A percentile compares a stretch with the other conserved stretches of the same genome.
phyloP scores from a whole-genome alignment of 1,284 basidiomycete genomes.

The Laetiporus sulphureus region DNA sequence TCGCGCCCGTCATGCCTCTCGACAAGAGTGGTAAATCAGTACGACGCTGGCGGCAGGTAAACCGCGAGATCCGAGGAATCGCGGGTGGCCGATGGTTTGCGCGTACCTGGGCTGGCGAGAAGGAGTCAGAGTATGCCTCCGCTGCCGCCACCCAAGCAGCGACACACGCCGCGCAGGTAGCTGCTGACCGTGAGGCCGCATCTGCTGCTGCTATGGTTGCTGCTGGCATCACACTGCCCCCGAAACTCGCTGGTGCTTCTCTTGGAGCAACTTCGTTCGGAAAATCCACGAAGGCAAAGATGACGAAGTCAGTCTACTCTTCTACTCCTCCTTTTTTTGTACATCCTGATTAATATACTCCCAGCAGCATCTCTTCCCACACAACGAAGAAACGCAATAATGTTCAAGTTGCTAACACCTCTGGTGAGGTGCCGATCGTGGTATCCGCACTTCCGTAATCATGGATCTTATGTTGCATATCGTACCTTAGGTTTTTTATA shows the following conservation, averaged over 20 bases:
- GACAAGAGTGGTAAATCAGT: constrained; percentile 55
- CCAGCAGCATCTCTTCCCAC: too few relatives aligned
- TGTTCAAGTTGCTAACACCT: not conserved
- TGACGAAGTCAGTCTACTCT: too few relatives aligned
- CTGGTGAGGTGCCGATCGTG: too few relatives aligned
- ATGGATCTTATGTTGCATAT: too few relatives aligned
- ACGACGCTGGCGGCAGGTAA: constrained; percentile 63
- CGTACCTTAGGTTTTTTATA: too few relatives aligned
- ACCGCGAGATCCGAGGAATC: constrained; percentile 71
- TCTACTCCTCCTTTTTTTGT: too few relatives aligned
- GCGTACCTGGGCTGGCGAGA: constrained; percentile 71
- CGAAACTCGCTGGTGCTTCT: constrained; percentile 11
- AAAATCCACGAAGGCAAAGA: constrained; percentile 3
- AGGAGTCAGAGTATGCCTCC: constrained; percentile 55
- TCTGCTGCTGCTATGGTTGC: constrained; percentile 9
- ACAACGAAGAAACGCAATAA: constrained; percentile 9
- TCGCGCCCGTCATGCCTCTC: constrained; percentile 56
- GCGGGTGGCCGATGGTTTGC: constrained; percentile 75
- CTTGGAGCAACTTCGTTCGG: not conserved
- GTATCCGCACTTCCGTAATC: not conserved
- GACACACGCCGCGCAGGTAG: constrained; percentile 11
- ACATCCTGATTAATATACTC: too few relatives aligned
- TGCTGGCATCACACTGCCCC: constrained; percentile 11
- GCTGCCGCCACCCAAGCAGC: constrained; percentile 22
- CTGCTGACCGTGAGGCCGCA: constrained; percentile 9